Evolutionary conservation across 1,284 basidiomycete genomes (phyloP).

Genomic region (Inonotus hispidus): DNA sequence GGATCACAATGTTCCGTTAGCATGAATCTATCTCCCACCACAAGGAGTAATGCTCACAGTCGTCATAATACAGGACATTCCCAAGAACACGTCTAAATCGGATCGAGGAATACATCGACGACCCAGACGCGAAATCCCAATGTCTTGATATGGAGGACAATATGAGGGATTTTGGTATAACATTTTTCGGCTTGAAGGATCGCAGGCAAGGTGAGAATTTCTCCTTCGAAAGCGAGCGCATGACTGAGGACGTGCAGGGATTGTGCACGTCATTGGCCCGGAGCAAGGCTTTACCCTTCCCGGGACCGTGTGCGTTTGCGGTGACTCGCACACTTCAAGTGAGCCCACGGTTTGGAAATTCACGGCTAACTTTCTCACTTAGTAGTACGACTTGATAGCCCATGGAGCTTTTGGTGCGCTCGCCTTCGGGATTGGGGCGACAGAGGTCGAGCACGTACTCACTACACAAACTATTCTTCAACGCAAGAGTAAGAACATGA

Average conservation of each 20-base stretch:
- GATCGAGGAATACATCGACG: constrained; percentile 74
- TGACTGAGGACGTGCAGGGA: constrained; percentile 57
- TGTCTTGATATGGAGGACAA: constrained; percentile 89
- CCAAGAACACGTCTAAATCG: constrained; percentile 83
- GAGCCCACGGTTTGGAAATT: constrained; percentile 34
- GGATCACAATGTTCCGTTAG: constrained; percentile 95
- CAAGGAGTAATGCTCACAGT: background rate
- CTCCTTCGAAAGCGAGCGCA: constrained; percentile 45
- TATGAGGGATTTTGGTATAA: constrained; percentile 91
- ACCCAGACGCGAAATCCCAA: constrained; percentile 88
- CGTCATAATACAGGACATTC: constrained; percentile 49
- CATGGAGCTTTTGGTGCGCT: constrained; percentile 96
- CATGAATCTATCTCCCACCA: constrained; percentile 1
- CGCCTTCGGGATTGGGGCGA: constrained; percentile 95
- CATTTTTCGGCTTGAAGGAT: constrained; percentile 93
- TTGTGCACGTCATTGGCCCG: constrained; percentile 94
- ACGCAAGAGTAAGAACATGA: constrained; percentile 95
- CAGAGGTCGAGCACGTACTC: constrained; percentile 95
- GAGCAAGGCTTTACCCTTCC: constrained; percentile 97
- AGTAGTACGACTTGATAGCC: too few relatives aligned
- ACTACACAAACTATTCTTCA: constrained; percentile 93
- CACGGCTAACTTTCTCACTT: too few relatives aligned
- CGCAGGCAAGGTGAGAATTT: constrained; percentile 68
- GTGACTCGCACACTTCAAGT: constrained; percentile 94
- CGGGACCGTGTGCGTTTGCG: constrained; percentile 93